Evolutionary conservation across 352 stramenopile species (phyloP).

Genomic region (Blastocystis sp.): DNA sequence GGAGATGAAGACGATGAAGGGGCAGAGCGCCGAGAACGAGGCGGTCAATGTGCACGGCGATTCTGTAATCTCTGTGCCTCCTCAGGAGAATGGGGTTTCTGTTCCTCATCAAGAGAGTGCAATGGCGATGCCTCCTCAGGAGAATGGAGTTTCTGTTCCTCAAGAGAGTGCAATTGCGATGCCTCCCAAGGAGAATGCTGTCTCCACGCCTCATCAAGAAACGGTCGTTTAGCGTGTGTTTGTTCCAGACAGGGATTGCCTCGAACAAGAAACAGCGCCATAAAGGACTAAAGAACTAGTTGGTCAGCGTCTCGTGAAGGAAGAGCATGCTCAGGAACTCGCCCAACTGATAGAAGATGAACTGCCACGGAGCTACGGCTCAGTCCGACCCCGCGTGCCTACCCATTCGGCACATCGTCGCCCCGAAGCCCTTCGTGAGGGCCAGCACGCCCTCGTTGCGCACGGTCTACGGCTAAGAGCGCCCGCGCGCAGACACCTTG

Average conservation of each 20-base stretch:
- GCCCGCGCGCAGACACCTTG: background rate
- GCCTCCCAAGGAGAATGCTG: too few species aligned
- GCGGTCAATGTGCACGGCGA: too few species aligned
- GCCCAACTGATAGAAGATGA: slow-evolving; percentile 64
- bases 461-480: background rate
- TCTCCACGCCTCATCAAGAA: too few species aligned
- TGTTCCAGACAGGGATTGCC: too few species aligned
- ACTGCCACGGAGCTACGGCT: slow-evolving; percentile 36
- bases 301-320: slow-evolving; percentile 41
- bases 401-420: slow-evolving; percentile 53
- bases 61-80: too few species aligned
- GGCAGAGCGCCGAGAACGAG: background rate
- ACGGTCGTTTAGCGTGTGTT: too few species aligned
- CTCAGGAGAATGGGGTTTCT: too few species aligned
- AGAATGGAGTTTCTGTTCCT: too few species aligned
- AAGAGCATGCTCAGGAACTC: slow-evolving; percentile 52
- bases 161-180: too few species aligned
- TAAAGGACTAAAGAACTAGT: background rate
- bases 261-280: too few species aligned
- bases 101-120: too few species aligned
- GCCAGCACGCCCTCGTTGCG: slow-evolving; percentile 12
- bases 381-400: background rate
- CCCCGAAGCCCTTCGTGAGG: slow-evolving; percentile 41
- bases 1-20: slow-evolving; percentile 45
- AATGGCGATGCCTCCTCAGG: too few species aligned